Base-by-base conservation (phyloP, 768 basidiomycete genomes). In the Dictyophora rubrovolvata region DNA sequence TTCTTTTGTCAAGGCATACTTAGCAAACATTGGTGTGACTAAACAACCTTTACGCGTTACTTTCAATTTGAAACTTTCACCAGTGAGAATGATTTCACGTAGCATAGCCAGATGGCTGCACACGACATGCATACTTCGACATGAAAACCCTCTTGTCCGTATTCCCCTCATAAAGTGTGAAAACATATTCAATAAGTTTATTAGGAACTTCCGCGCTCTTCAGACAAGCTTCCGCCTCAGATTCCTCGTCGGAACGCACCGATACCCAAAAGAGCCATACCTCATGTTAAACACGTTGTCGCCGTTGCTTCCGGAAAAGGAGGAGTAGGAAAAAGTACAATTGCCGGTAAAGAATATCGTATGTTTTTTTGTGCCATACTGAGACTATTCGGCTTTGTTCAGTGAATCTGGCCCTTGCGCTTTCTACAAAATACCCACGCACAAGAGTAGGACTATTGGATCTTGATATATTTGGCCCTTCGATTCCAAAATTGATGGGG, bases 401-500 rank as follows among this genome's bases (percentile, higher is more conserved):
- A 91, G 90, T 87, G 8, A 94, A 93, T 65, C 78, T 93, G 18
- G 92, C 89, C 4, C 86, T 86, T 60, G 81, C 83, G 9, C 80
- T 89, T 17, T 85, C 83, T 5, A 71, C 70, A 70, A 20, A 1
- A 47, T 74, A 72, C 42, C 67, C 72, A 54, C 65, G 69, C 4
- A 60, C 61, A 1, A 68, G 86, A 34, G 83, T 98, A 1, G 95
- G 95, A 0, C 72, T 98, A 18, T 78, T 99, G 0, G 95, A 99
- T 71, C 79, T 99, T 9, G 95, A 99, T 69, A 85, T 99, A 49
- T 97, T 96, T 65, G 95, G 95, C 0, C 95, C 95, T 1, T 94
- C 92, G 0, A 76, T 95, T 49, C 95, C 95, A 0, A 95, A 87
- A 18, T 75, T 99, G 23, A 91, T 97, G 86, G 93, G 93, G 1